These are phyloP conservation scores for Baudoinia panamericana DNA, from an alignment of 495 filamentous ascomycete genomes.

Conservation along the genomic window DNA sequence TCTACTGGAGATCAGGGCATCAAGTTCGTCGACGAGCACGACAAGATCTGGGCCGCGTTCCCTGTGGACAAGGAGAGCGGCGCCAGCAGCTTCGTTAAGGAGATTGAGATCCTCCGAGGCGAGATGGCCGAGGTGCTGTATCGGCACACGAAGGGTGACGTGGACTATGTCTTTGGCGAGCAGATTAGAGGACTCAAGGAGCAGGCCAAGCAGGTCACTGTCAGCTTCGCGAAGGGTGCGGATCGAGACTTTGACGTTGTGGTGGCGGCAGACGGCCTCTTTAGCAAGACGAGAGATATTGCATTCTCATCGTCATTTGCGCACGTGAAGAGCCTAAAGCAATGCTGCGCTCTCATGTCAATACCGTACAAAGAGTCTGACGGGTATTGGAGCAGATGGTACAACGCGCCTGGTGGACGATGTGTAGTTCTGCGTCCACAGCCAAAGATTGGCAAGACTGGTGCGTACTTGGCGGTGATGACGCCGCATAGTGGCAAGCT, in stretches of 20 bases:
- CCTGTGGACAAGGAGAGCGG: not conserved
- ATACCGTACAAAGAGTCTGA: constrained; percentile 11
- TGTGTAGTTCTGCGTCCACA: constrained; percentile 4
- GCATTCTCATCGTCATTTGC: constrained; percentile 1
- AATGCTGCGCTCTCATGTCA: constrained; percentile 1
- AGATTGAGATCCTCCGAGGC: constrained; percentile 41
- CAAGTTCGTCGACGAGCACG: constrained; percentile 10
- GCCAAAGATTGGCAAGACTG: not conserved
- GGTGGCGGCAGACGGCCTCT: constrained; percentile 14
- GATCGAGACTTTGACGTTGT: constrained; percentile 13
- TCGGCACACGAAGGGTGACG: constrained; percentile 4
- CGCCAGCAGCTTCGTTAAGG: not conserved
- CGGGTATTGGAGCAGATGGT: constrained; percentile 6
- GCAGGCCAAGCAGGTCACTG: constrained; percentile 1
- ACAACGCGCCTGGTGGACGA: constrained; percentile 6
- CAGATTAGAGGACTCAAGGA: constrained; percentile 6
- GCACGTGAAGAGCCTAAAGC: not conserved
- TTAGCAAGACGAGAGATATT: constrained; percentile 5
- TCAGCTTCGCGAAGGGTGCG: constrained; percentile 8
- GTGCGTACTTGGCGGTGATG: constrained; percentile 8
- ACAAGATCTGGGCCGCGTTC: constrained; percentile 11
- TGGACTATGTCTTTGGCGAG: constrained; percentile 11
- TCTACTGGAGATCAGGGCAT: constrained; percentile 10
- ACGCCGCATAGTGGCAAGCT: constrained; percentile 1
- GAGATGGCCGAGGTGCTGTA: constrained; percentile 34